A percentile compares a stretch with the other conserved stretches of the same genome.
phyloP scores from a whole-genome alignment of 768 basidiomycete species.

The Leccinum subgranulosum region DNA sequence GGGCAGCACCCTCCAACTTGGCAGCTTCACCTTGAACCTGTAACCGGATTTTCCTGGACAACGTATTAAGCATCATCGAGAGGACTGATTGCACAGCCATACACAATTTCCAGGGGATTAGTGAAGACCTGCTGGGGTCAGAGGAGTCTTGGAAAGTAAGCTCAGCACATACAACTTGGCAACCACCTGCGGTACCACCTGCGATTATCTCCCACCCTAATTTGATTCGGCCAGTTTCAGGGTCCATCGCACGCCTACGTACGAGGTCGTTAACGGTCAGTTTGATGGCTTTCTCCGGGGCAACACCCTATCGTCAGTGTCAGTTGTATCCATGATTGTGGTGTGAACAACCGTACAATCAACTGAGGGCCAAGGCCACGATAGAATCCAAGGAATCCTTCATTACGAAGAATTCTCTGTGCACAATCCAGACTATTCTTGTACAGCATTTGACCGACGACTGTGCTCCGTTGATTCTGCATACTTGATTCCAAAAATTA shows the following conservation, averaged over 20 bases:
- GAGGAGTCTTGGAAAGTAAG: conserved; percentile 10
- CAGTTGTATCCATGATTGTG: not conserved
- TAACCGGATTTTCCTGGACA: conserved; percentile 79
- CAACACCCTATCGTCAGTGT: conserved; percentile 65
- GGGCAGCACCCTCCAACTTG: conserved; percentile 73
- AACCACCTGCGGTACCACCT: conserved; percentile 91
- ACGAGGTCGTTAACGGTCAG: conserved; percentile 94
- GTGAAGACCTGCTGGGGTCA: conserved; percentile 74
- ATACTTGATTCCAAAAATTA: conserved; percentile 48
- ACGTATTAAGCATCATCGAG: not conserved
- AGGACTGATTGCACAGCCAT: conserved; percentile 28
- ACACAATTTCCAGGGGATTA: conserved; percentile 96
- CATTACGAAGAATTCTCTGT: conserved; percentile 89
- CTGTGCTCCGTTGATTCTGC: conserved; percentile 96
- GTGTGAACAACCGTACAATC: conserved; percentile 49
- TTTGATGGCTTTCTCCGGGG: conserved; percentile 98
- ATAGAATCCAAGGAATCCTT: conserved; percentile 95
- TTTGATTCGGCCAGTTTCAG: conserved; percentile 92
- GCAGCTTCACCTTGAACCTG: conserved; percentile 97
- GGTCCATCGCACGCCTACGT: conserved; percentile 80
- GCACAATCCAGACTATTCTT: conserved; percentile 96
- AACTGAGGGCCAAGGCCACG: conserved; percentile 94
- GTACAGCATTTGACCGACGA: conserved; percentile 96
- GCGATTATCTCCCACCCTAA: conserved; percentile 89
- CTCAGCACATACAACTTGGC: conserved; percentile 82